Conservation (phyloP, 805 yeast species). For the Nematodospora valgi region DNA sequence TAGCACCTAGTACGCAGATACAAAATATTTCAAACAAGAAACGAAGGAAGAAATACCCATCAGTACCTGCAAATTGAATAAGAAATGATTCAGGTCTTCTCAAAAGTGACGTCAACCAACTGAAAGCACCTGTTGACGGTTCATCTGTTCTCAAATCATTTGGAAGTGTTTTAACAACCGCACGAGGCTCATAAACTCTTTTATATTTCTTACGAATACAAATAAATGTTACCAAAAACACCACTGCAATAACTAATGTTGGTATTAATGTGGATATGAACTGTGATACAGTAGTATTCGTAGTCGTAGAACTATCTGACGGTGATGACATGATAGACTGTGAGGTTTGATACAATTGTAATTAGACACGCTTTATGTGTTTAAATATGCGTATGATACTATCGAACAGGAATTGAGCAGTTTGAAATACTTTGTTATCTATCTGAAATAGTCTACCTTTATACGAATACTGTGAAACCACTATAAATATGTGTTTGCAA, state of each 20-base stretch:
- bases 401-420: too few relatives aligned
- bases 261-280: slow-evolving; percentile 48
- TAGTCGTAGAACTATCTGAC: too few relatives aligned
- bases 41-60: slow-evolving; percentile 74
- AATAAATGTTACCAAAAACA: slow-evolving; percentile 40
- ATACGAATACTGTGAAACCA: too few relatives aligned
- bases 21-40: slow-evolving; percentile 54
- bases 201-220: slow-evolving; percentile 38
- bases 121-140: slow-evolving; percentile 42
- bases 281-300: slow-evolving; percentile 47
- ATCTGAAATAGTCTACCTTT: too few relatives aligned
- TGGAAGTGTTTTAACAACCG: slow-evolving; percentile 44
- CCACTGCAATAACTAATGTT: slow-evolving; percentile 37
- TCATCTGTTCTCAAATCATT: slow-evolving; percentile 41
- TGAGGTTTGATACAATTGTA: too few relatives aligned
- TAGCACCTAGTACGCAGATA: slow-evolving; percentile 50
- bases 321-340: too few relatives aligned
- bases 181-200: slow-evolving; percentile 54
- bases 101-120: slow-evolving; percentile 54
- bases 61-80: slow-evolving; percentile 68
- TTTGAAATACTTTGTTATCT: too few relatives aligned
- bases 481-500: too few relatives aligned
- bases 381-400: too few relatives aligned
- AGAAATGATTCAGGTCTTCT: slow-evolving; percentile 57
- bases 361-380: too few relatives aligned